These are phyloP conservation scores for Anastatica hierochuntica DNA, from an alignment of 345 rosid genomes.

Conservation along the genomic window DNA sequence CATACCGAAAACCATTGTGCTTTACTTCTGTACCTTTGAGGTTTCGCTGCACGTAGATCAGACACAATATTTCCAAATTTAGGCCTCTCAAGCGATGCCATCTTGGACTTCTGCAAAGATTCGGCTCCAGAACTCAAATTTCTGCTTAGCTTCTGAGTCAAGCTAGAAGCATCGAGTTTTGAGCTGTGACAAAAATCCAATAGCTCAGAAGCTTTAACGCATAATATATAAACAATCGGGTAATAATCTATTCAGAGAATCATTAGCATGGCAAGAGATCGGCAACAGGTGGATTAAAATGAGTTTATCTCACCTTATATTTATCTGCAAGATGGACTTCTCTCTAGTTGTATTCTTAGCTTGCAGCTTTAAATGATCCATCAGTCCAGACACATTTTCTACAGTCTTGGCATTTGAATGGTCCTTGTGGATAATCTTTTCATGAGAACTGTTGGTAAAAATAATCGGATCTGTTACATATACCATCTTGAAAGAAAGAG, in stretches of 20 bases:
- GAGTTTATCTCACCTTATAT: constrained; percentile 28
- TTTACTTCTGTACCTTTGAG: constrained; percentile 32
- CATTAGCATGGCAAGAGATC: no score
- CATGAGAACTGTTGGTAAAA: constrained; percentile 8
- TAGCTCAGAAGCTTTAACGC: constrained; percentile 2
- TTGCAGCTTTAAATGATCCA: constrained; percentile 27
- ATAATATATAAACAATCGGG: no score
- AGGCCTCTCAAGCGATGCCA: constrained; percentile 31
- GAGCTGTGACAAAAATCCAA: constrained; percentile 33
- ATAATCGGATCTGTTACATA: background rate
- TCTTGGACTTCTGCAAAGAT: constrained; percentile 28
- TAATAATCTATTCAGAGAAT: no score
- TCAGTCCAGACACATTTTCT: constrained; percentile 24
- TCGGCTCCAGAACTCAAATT: constrained; percentile 28
- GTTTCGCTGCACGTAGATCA: constrained; percentile 37
- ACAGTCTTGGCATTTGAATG: constrained; percentile 14
- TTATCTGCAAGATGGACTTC: constrained; percentile 28
- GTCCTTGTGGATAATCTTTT: constrained; percentile 28
- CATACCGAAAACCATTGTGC: background rate
- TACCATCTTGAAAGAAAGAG: constrained; percentile 3
- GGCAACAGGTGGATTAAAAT: no score
- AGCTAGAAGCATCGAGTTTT: constrained; percentile 29
- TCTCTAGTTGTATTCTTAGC: constrained; percentile 29
- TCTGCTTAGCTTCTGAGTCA: constrained; percentile 31
- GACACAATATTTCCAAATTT: constrained; percentile 35